A percentile compares a stretch with the other conserved stretches of the same genome.
Conservation (phyloP, 352 stramenopile genomes). For the Detonula confervacea region DNA sequence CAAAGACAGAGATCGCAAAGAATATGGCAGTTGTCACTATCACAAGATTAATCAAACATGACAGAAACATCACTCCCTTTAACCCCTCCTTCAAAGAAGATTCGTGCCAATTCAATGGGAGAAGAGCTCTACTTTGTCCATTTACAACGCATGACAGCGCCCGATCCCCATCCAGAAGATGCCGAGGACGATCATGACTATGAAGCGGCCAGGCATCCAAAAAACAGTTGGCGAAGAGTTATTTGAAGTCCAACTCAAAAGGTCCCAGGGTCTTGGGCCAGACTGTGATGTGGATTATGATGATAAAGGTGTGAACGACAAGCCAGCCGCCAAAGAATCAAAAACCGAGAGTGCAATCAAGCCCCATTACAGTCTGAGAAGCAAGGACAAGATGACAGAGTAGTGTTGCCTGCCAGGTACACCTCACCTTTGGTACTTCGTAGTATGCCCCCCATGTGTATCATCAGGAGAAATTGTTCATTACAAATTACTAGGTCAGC, state of each 20-base stretch:
- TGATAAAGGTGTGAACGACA: not conserved
- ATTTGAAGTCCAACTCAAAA: slow-evolving; percentile 71
- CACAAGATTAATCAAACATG: too few relatives aligned
- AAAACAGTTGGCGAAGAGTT: slow-evolving; percentile 67
- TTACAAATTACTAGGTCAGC: too few relatives aligned
- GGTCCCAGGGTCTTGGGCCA: slow-evolving; percentile 47
- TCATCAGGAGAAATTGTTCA: slow-evolving; percentile 7
- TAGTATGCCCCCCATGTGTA: not conserved
- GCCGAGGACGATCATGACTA: slow-evolving; percentile 57
- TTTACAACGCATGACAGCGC: slow-evolving; percentile 43
- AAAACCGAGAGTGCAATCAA: not conserved
- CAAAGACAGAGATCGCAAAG: too few relatives aligned
- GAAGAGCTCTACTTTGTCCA: slow-evolving; percentile 79
- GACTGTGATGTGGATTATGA: slow-evolving; percentile 46
- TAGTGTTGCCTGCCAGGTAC: too few relatives aligned
- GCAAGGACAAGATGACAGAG: too few relatives aligned
- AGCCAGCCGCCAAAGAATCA: not conserved
- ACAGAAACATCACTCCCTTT: slow-evolving; percentile 7
- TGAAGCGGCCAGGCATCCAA: slow-evolving; percentile 32
- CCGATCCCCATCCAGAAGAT: slow-evolving; percentile 38
- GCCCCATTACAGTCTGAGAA: slow-evolving; percentile 22
- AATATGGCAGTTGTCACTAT: too few relatives aligned
- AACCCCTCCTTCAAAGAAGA: slow-evolving; percentile 15
- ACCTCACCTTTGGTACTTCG: not conserved
- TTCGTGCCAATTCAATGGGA: slow-evolving; percentile 22